Evolutionary conservation across 805 yeast genomes (phyloP).

Genomic region (Ogataea methylovora): DNA sequence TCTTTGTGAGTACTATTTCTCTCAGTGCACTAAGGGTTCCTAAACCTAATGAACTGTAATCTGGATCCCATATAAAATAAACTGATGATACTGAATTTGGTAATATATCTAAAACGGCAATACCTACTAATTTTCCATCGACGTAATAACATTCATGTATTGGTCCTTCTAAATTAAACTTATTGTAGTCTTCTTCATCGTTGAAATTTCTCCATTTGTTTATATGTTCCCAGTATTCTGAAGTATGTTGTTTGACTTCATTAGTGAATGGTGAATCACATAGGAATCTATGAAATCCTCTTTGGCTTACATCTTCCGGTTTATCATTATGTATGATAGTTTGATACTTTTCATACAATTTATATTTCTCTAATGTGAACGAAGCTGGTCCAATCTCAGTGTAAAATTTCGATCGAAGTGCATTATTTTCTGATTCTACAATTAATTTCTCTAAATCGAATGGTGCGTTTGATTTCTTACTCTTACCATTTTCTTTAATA

Average conservation of each 20-base stretch:
- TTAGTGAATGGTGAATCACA: conserved; percentile 56
- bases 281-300: conserved; percentile 55
- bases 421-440: conserved; percentile 8
- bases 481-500: neutral
- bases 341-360: conserved; percentile 64
- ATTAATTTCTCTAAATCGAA: conserved; percentile 11
- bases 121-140: conserved; percentile 56
- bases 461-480: conserved; percentile 2
- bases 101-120: conserved; percentile 70
- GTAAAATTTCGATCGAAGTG: conserved; percentile 10
- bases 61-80: conserved; percentile 86
- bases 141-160: conserved; percentile 73
- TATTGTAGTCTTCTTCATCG: conserved; percentile 2
- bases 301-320: conserved; percentile 33
- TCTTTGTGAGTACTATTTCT: conserved; percentile 51
- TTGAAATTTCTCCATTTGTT: conserved; percentile 30
- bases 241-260: conserved; percentile 15
- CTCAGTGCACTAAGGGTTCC: conserved; percentile 74
- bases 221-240: conserved; percentile 32
- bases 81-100: conserved; percentile 77
- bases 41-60: conserved; percentile 54
- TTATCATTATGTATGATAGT: conserved; percentile 58
- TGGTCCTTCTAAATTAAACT: conserved; percentile 40
- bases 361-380: conserved; percentile 51
- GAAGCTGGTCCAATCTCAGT: conserved; percentile 47